phyloP scores from a whole-genome alignment of 176 grass and related monocot genomes.

The Lolium multiflorum region DNA sequence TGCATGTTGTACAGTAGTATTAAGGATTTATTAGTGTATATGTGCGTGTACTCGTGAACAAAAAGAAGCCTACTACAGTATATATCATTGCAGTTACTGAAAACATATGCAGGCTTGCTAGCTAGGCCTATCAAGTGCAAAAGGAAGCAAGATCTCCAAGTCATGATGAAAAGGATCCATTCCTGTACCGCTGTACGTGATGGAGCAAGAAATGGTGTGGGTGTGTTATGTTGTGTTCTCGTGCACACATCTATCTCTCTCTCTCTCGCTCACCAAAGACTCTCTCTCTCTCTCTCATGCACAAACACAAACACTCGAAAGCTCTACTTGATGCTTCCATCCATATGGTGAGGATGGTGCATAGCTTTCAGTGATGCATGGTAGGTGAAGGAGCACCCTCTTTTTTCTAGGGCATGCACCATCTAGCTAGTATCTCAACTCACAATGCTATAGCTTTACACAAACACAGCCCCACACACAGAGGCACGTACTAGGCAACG shows the following conservation, averaged over 20 bases:
- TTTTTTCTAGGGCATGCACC: constrained; percentile 55
- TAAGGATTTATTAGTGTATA: neutral
- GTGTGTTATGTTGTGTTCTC: neutral
- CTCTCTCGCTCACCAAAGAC: neutral
- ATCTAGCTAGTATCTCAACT: constrained; percentile 49
- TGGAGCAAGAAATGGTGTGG: constrained; percentile 57
- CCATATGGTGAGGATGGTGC: constrained; percentile 55
- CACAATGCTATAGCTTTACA: constrained; percentile 49
- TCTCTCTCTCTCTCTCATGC: neutral
- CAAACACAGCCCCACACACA: constrained; percentile 18
- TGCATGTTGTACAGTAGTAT: constrained; percentile 10
- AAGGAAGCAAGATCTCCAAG: constrained; percentile 67
- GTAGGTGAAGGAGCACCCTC: constrained; percentile 66
- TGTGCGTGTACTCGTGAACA: constrained; percentile 41
- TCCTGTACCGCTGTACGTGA: constrained; percentile 50
- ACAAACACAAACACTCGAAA: constrained; percentile 45
- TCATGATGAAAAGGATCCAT: constrained; percentile 89
- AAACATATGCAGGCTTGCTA: constrained; percentile 70
- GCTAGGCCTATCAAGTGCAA: constrained; percentile 71
- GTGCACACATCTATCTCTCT: neutral
- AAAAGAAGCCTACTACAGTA: constrained; percentile 40
- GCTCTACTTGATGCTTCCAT: constrained; percentile 56
- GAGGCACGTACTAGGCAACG: neutral
- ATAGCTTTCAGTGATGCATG: constrained; percentile 91
- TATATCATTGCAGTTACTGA: constrained; percentile 64